phyloP scores from a whole-genome alignment of 805 yeast genomes.

The Candida incommunis region DNA sequence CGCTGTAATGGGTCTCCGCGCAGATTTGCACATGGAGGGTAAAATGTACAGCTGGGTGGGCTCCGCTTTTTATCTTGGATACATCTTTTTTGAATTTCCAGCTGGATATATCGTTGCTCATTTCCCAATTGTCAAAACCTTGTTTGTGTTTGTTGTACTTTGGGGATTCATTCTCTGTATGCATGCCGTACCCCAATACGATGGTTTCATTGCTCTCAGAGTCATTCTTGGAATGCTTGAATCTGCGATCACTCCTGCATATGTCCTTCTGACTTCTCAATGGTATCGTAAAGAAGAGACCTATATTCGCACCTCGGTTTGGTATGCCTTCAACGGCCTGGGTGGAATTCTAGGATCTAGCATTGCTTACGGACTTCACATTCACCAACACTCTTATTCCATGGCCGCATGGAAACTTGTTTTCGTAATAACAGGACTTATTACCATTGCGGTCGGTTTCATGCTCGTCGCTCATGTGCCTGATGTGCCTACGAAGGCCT shows the following conservation, averaged over 20 bases:
- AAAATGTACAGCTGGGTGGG: conserved; percentile 29
- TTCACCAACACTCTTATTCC: conserved; percentile 8
- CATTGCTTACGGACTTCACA: conserved; percentile 30
- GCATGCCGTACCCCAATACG: conserved; percentile 30
- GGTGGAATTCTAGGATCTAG: conserved; percentile 30
- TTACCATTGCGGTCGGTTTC: conserved; percentile 28
- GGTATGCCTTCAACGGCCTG: conserved; percentile 24
- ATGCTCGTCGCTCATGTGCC: conserved; percentile 25
- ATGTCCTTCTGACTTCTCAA: conserved; percentile 35
- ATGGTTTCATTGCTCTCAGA: conserved; percentile 31
- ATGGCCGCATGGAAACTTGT: conserved; percentile 35
- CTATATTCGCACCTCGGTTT: conserved; percentile 18
- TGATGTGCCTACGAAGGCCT: conserved; percentile 34
- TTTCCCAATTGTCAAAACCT: conserved; percentile 39
- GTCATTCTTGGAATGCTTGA: conserved; percentile 37
- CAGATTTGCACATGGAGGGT: conserved; percentile 30
- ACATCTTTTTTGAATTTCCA: conserved; percentile 40
- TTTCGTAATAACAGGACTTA: conserved; percentile 39
- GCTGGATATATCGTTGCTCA: conserved; percentile 33
- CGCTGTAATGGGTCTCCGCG: conserved; percentile 34
- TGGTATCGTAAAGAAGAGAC: conserved; percentile 33
- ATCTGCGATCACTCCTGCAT: conserved; percentile 37
- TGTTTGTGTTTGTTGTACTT: conserved; percentile 30
- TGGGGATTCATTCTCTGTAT: conserved; percentile 49
- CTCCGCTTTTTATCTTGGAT: conserved; percentile 47